Evolutionary conservation across 1,284 basidiomycete species (phyloP), one percentile per base, ranked within the genome.

Genomic region (Afroboletus lepidellus): DNA sequence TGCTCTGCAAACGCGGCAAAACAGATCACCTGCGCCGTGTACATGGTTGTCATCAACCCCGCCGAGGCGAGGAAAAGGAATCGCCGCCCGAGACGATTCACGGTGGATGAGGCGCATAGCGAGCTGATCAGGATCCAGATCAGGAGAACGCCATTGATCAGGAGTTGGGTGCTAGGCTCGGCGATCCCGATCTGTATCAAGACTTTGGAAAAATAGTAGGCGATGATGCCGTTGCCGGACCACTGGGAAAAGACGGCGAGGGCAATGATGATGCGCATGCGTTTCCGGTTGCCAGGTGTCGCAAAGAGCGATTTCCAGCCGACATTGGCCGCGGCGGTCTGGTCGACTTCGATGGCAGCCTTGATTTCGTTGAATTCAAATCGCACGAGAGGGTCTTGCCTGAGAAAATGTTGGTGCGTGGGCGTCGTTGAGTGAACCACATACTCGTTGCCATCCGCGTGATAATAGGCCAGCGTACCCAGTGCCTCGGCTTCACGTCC

Each of bases 281-380:
- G 85, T 66, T 75, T 82, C 50, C 81, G 73, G 74, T 90, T 90
- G 41, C 86, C 87, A 16, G 74, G 67, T 33, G 77, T 84, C 24
- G 70, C 60, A 60, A 85, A 62, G 55, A 88, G 77, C 1, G 81
- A 73, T 59, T 74, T 78, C 81, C 82, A 88, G 46, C 83, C 83
- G 25, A 84, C 69, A 53, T 80, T 81, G 48, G 73, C 64, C n/a
- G 77, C 73, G 41, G 80, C 78, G 55, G 54, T 73, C 44, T 77
- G 75, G 61, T 89, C 86, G 53, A 84, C 75, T 7, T 81, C 77
- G 48, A 89, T 77, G 25, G 85, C 83, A n/a, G 83, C 75, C 70
- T 81, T 86, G 73, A 92, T 92, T 72, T 90, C 88, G 57, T 84
- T 75, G 59, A 80, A 86, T 65, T 92, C 88, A 60, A 84, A 85